phyloP scores from a whole-genome alignment of 164 flowering plant species.

The Echeveria elegans region DNA sequence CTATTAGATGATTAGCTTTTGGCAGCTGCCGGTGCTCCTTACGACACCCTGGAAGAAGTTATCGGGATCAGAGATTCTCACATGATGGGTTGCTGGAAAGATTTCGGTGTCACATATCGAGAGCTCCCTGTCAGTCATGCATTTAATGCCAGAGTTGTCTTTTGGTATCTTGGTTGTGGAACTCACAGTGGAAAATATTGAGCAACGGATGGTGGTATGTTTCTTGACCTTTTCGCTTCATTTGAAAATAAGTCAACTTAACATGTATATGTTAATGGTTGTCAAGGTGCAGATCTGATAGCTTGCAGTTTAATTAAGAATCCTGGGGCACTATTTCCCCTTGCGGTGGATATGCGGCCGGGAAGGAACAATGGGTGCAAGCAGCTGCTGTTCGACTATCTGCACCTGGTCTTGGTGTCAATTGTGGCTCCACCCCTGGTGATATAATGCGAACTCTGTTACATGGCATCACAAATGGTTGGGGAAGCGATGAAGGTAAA shows the following conservation, averaged over 20 bases:
- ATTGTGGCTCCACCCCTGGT: constrained; percentile 86
- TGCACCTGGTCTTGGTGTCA: constrained; percentile 80
- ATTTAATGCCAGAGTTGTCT: background rate
- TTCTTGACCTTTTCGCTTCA: constrained; percentile 9
- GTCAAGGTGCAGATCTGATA: constrained; percentile 84
- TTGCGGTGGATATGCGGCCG: constrained; percentile 91
- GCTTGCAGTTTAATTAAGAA: constrained; percentile 90
- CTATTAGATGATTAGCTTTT: constrained; percentile 63
- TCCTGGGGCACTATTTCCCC: constrained; percentile 95
- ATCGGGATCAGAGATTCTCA: constrained; percentile 72
- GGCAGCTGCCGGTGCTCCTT: constrained; percentile 91
- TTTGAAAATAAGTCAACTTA: constrained; percentile 7
- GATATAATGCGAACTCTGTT: constrained; percentile 67
- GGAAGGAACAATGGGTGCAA: constrained; percentile 57
- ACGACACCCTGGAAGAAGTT: constrained; percentile 89
- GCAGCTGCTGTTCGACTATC: constrained; percentile 87
- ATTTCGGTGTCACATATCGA: constrained; percentile 66
- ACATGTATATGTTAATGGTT: constrained; percentile 11
- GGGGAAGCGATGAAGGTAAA: constrained; percentile 85
- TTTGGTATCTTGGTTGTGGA: background rate
- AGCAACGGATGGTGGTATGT: constrained; percentile 88
- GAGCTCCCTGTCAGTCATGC: constrained; percentile 58
- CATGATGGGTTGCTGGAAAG: constrained; percentile 63
- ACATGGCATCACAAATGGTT: constrained; percentile 90
- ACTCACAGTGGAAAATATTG: constrained; percentile 53